A percentile compares a stretch with the other conserved stretches of the same genome.
These are phyloP conservation scores for Martiniozyma asiatica DNA, from an alignment of 1,139 yeast species.

Conservation along the genomic window DNA sequence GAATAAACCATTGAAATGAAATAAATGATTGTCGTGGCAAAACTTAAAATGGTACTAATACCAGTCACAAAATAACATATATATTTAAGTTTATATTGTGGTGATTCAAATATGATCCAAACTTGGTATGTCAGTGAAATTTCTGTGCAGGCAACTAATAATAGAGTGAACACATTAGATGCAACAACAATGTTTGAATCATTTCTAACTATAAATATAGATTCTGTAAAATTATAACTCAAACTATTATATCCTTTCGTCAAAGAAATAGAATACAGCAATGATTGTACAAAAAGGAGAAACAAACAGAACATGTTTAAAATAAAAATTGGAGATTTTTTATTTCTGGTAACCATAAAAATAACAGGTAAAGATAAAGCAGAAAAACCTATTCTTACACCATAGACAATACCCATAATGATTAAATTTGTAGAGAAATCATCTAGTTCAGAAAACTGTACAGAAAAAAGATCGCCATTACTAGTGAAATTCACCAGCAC, in stretches of 20 bases:
- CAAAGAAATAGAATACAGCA: slow-evolving; percentile 42
- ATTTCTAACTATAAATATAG: slow-evolving; percentile 23
- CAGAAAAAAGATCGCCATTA: slow-evolving; percentile 19
- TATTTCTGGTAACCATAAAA: slow-evolving; percentile 32
- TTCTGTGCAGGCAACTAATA: slow-evolving; percentile 51
- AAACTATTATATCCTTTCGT: slow-evolving; percentile 40
- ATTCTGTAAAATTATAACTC: slow-evolving; percentile 41
- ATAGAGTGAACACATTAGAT: slow-evolving; percentile 44
- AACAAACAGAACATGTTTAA: slow-evolving; percentile 52
- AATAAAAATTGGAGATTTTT: slow-evolving; percentile 54
- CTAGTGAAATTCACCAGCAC: slow-evolving; percentile 24
- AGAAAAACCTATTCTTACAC: slow-evolving; percentile 34
- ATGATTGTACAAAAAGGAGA: slow-evolving; percentile 44
- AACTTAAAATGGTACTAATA: slow-evolving; percentile 31
- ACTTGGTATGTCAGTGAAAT: slow-evolving; percentile 60
- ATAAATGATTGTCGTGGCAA: slow-evolving; percentile 42
- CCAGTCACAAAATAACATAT: slow-evolving; percentile 31
- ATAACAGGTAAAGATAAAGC: slow-evolving; percentile 29
- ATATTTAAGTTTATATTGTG: slow-evolving; percentile 26
- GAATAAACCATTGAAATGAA: slow-evolving; percentile 32
- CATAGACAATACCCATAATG: slow-evolving; percentile 29
- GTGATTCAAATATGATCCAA: slow-evolving; percentile 49
- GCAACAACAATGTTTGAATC: slow-evolving; percentile 40
- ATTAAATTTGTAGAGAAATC: slow-evolving; percentile 20
- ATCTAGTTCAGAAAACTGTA: slow-evolving; percentile 28